Base-by-base conservation (phyloP, 257 asterid species). In the Solanum chaucha region DNA sequence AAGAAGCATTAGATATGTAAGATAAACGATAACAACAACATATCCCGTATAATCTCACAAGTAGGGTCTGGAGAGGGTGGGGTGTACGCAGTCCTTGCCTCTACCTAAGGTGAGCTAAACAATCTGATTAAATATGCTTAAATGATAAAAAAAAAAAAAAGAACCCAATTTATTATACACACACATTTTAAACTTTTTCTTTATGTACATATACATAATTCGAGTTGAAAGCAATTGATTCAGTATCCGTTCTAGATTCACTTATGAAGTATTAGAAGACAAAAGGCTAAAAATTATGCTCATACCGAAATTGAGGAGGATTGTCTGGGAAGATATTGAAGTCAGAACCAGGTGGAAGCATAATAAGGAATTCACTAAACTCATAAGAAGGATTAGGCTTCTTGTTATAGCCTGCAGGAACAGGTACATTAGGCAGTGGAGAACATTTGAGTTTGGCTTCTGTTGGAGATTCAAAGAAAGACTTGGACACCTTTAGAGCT, bases 321-420 rank as follows among this genome's bases (percentile, higher is more conserved):
- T 89, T 28, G 10, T 28, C 8, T 8, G 90, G 92, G 87, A 89
- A 36, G 41, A 86, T 78, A 48, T 90, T 90, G 87, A 32, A 34
- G 28, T 83, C 83, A 1, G 91, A 87, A 4, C 44, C 41, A 40
- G 93, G 95, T 48, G 88, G 91, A 82, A 90, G 90, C 92, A 94
- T 91, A 88, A 93, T 38, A 38, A 94, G 13, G 44, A 64, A 92
- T 91, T 93, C 93, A 77, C 71, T 92, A 92, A 89, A 90, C 36
- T 92, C 94, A 35, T 90, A 58, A 24, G 92, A 88, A 6, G 67
- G 88, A 35, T 85, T 91, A 48, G 92, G 92, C 85, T 91, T 92
- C 91, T 88, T 93, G 81, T 86, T 87, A n/a, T 93, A 93, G 81
- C 94, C 95, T 2, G 92, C 93, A 26, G 92, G 95, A 36, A 93